These are phyloP conservation scores for Silene latifolia DNA, from an alignment of 148 eudicot species.

Conservation along the genomic window DNA sequence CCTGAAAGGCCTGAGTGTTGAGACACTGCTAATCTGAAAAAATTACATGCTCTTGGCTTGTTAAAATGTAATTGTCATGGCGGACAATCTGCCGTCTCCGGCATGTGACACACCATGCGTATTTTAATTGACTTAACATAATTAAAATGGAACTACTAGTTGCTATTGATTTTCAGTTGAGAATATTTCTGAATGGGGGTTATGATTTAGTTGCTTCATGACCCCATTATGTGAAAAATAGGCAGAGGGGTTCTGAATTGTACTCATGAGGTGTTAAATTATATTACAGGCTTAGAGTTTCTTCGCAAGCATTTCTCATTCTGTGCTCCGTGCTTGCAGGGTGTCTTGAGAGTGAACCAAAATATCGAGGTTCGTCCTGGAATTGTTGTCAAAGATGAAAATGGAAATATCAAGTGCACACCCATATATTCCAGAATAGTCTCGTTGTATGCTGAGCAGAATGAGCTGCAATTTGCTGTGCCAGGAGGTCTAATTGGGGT, in stretches of 20 bases:
- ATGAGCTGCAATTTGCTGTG: conserved; percentile 89
- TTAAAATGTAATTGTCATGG: background rate
- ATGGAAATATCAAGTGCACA: conserved; percentile 81
- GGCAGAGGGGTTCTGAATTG: background rate
- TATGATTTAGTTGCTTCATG: background rate
- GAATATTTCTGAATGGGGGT: background rate
- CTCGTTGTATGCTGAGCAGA: conserved; percentile 87
- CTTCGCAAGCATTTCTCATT: background rate
- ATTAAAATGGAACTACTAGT: background rate
- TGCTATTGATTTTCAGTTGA: background rate
- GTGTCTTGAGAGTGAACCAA: conserved; percentile 89
- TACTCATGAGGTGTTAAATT: background rate
- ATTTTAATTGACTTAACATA: background rate
- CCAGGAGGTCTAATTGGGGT: conserved; percentile 99
- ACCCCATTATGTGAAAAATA: background rate
- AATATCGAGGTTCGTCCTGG: conserved; percentile 94
- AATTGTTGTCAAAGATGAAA: conserved; percentile 87
- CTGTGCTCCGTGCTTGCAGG: conserved; percentile 37
- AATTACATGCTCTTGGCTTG: background rate
- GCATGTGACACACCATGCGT: background rate
- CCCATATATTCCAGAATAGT: conserved; percentile 96
- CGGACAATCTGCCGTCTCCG: background rate
- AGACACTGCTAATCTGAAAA: background rate
- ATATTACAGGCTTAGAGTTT: background rate
- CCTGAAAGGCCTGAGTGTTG: too few species aligned